Conservation (phyloP, 192 early-diverging fungal species). For the Tieghemiomyces parasiticus region DNA sequence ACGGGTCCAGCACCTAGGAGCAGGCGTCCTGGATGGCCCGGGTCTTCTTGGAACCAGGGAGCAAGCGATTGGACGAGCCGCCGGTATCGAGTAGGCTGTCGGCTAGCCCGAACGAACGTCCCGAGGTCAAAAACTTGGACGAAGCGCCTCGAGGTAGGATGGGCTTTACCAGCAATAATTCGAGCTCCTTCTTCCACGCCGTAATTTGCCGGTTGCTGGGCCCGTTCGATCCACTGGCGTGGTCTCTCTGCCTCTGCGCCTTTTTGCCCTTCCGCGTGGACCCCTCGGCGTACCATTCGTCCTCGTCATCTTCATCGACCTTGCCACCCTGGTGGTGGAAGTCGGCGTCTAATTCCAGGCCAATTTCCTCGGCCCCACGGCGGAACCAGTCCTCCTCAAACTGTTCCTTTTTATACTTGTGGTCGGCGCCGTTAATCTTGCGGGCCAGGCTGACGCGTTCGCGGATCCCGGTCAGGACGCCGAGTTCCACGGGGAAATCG, state of each 20-base stretch:
- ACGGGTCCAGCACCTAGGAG: too few species aligned
- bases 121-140: too few species aligned
- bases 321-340: slow-evolving; percentile 9
- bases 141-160: not conserved
- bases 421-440: slow-evolving; percentile 67
- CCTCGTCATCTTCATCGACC: not conserved
- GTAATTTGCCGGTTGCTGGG: not conserved
- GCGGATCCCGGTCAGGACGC: slow-evolving; percentile 51
- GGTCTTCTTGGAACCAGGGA: too few species aligned
- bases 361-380: slow-evolving; percentile 64
- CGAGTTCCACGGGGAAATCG: slow-evolving; percentile 72
- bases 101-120: too few species aligned
- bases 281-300: too few species aligned
- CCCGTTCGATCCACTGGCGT: too few species aligned
- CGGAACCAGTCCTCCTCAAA: slow-evolving; percentile 59
- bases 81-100: too few species aligned
- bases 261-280: too few species aligned
- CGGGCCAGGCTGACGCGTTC: slow-evolving; percentile 64
- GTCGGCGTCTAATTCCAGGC: slow-evolving; percentile 66
- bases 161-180: not conserved
- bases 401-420: slow-evolving; percentile 50
- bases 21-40: too few species aligned
- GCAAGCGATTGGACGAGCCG: too few species aligned
- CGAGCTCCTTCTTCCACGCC: not conserved
- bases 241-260: too few species aligned